phyloP scores from a whole-genome alignment of 2,329 filamentous ascomycete species.

The Biscogniauxia sp. region DNA sequence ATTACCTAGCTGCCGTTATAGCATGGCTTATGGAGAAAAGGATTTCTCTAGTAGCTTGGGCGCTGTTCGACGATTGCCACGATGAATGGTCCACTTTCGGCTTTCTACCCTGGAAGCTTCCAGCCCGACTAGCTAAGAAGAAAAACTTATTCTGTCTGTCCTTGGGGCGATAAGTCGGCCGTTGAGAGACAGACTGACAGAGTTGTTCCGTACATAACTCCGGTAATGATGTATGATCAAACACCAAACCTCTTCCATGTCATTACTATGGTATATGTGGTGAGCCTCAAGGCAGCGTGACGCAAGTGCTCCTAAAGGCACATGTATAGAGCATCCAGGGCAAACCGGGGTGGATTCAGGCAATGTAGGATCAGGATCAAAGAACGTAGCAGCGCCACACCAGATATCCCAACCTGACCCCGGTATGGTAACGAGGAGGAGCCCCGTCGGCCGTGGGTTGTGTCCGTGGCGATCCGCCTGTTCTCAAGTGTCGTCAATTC shows the following conservation, averaged over 20 bases:
- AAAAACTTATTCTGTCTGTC: neutral
- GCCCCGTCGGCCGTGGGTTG: neutral
- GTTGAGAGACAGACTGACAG: neutral
- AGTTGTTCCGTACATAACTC: neutral
- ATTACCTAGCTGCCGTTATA: neutral
- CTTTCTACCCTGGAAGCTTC: neutral
- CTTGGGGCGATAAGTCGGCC: neutral
- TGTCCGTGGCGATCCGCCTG: neutral
- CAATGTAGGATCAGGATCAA: neutral
- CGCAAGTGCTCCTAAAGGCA: neutral
- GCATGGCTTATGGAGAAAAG: no score
- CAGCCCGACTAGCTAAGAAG: neutral
- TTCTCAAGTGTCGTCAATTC: neutral
- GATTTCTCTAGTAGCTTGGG: neutral
- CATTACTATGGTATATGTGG: neutral
- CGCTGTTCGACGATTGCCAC: neutral
- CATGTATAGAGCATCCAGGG: neutral
- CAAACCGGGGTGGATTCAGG: neutral
- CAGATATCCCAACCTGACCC: neutral
- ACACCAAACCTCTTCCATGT: neutral
- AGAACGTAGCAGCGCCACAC: neutral
- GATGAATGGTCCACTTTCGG: neutral
- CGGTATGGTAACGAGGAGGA: neutral
- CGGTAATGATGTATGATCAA: neutral
- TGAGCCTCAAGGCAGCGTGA: neutral